Percentiles rank a stretch among this genome's conserved stretches.
These are phyloP conservation scores for Lactarius psammicola DNA, from an alignment of 768 basidiomycete species.

Conservation along the genomic window DNA sequence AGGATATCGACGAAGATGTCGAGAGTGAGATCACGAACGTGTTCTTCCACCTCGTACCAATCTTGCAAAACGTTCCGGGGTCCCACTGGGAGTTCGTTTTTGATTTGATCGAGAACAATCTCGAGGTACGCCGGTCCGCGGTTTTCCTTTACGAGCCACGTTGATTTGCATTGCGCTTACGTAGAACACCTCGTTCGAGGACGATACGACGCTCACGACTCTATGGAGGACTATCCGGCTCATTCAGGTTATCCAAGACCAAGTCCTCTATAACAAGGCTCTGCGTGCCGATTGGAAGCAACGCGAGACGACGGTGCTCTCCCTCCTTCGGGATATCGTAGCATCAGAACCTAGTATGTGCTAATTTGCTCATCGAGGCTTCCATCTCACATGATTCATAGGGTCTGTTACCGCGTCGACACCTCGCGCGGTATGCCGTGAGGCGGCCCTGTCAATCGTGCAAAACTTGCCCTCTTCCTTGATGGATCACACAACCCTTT, in stretches of 20 bases:
- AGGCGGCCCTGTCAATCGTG: conserved; percentile 65
- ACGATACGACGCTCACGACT: conserved; percentile 55
- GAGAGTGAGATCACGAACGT: conserved; percentile 75
- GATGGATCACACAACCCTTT: conserved; percentile 60
- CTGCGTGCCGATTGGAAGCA: conserved; percentile 69
- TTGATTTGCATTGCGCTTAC: not conserved
- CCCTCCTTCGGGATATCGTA: conserved; percentile 60
- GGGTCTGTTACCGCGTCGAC: conserved; percentile 39
- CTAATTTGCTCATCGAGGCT: not conserved
- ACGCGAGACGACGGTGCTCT: conserved; percentile 51
- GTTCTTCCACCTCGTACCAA: conserved; percentile 75
- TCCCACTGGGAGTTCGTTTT: conserved; percentile 92
- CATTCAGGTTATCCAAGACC: conserved; percentile 64
- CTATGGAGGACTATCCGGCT: conserved; percentile 72
- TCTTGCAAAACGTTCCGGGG: conserved; percentile 83
- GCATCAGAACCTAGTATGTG: conserved; percentile 51
- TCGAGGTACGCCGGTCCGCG: conserved; percentile 62
- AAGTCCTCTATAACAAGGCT: conserved; percentile 68
- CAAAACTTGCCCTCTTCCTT: conserved; percentile 62
- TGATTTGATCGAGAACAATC: conserved; percentile 81
- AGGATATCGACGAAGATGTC: conserved; percentile 70
- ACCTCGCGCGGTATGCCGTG: conserved; percentile 66
- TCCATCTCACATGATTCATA: conserved; percentile 10
- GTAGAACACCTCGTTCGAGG: conserved; percentile 60
- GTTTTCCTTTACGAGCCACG: not conserved